phyloP scores from a whole-genome alignment of 495 filamentous ascomycete species.

The Penicillium nucicola region DNA sequence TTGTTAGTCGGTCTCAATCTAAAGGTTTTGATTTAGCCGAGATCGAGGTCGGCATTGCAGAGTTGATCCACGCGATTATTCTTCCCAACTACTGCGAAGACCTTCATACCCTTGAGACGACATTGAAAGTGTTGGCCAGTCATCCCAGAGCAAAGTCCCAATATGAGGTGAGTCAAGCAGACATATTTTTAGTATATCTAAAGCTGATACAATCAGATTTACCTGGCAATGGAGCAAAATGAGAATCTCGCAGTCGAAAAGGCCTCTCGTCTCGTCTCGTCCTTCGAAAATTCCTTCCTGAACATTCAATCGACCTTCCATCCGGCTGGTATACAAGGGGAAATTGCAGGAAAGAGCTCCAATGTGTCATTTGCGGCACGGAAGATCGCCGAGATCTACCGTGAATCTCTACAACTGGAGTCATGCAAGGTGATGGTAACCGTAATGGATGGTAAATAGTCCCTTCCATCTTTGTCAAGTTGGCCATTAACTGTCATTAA shows the following conservation, averaged over 20 bases:
- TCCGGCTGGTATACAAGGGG: conserved; percentile 56
- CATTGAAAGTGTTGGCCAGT: conserved; percentile 60
- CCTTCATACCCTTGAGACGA: conserved; percentile 59
- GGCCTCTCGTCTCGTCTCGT: conserved; percentile 48
- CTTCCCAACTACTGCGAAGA: conserved; percentile 71
- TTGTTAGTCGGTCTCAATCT: too few species aligned
- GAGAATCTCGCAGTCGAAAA: conserved; percentile 53
- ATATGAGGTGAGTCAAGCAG: conserved; percentile 56
- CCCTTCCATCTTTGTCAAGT: too few species aligned
- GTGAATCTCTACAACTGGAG: conserved; percentile 30
- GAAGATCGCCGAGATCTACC: conserved; percentile 55
- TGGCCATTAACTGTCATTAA: not conserved
- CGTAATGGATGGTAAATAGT: conserved; percentile 61
- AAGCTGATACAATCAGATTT: conserved; percentile 43
- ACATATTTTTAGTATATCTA: too few species aligned
- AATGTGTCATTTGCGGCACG: conserved; percentile 65
- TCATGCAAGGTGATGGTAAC: conserved; percentile 62
- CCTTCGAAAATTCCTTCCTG: conserved; percentile 57
- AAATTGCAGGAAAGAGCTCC: conserved; percentile 66
- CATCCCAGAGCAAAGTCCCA: conserved; percentile 58
- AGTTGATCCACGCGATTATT: conserved; percentile 60
- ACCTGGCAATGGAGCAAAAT: conserved; percentile 68
- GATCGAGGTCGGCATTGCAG: conserved; percentile 13
- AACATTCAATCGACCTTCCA: conserved; percentile 60
- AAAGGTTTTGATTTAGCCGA: conserved; percentile 4